Evolutionary conservation across 495 filamentous ascomycete genomes (phyloP).

Genomic region (Trichoderma erinaceum): DNA sequence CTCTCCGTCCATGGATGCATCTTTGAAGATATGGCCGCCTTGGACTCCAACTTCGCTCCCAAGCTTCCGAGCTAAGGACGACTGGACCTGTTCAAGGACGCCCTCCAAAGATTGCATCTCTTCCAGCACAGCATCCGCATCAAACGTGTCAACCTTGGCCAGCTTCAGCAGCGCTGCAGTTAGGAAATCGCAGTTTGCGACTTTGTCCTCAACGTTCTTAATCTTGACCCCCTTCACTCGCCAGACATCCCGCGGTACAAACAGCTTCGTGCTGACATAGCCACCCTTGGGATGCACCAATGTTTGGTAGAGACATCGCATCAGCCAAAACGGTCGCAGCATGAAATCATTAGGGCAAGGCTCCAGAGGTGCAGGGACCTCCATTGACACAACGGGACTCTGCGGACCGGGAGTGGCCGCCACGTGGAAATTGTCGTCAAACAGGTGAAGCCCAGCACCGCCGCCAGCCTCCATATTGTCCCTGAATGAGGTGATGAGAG

Average conservation of each 20-base stretch:
- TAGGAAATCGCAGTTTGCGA: conserved; percentile 84
- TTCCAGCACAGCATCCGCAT: conserved; percentile 85
- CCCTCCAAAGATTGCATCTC: conserved; percentile 92
- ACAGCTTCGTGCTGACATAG: conserved; percentile 83
- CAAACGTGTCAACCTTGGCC: conserved; percentile 73
- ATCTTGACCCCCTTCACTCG: conserved; percentile 88
- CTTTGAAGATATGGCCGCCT: conserved; percentile 62
- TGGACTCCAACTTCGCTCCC: conserved; percentile 86
- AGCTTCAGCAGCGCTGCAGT: conserved; percentile 86
- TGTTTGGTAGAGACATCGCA: conserved; percentile 88
- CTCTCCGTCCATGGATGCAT: conserved; percentile 35
- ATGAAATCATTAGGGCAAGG: conserved; percentile 84
- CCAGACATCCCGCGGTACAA: conserved; percentile 91
- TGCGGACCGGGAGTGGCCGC: conserved; percentile 52
- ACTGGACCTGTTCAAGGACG: conserved; percentile 79
- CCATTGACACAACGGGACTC: conserved; percentile 26
- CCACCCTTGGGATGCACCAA: conserved; percentile 86
- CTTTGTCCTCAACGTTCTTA: conserved; percentile 86
- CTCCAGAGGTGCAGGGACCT: conserved; percentile 70
- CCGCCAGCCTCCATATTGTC: conserved; percentile 47
- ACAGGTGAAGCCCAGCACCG: conserved; percentile 65
- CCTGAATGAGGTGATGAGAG: conserved; percentile 52
- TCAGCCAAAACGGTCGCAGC: conserved; percentile 91
- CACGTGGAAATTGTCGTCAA: conserved; percentile 78
- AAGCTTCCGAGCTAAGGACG: conserved; percentile 69